Evolutionary conservation across 208 protist genomes (phyloP).

Genomic region (Naegleria lovaniensis): DNA sequence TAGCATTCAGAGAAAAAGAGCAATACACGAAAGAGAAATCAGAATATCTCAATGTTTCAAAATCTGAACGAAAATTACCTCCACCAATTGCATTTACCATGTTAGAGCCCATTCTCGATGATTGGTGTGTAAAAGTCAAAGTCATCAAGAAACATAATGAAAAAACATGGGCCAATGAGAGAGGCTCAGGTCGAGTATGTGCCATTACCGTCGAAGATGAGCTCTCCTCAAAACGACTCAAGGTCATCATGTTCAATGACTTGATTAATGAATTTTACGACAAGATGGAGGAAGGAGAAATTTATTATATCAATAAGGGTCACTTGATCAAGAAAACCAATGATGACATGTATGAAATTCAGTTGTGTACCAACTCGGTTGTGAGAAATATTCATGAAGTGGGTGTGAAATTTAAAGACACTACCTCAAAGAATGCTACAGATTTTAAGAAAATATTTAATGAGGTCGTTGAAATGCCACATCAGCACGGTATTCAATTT

Average conservation of each 20-base stretch:
- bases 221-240: not conserved
- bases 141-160: not conserved
- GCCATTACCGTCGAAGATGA: not conserved
- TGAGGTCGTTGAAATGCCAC: not conserved
- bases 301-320: not conserved
- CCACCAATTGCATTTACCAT: not conserved
- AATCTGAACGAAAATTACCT: not conserved
- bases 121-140: constrained; percentile 5
- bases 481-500: not conserved
- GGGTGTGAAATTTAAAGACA: not conserved
- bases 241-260: constrained; percentile 22
- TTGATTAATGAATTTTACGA: constrained; percentile 24
- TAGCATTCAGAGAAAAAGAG: not conserved
- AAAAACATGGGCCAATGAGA: not conserved
- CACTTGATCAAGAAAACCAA: not conserved
- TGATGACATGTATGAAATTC: not conserved
- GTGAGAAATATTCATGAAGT: not conserved
- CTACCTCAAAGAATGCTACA: not conserved
- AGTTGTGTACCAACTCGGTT: not conserved
- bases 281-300: not conserved
- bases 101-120: not conserved
- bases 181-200: not conserved
- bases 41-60: not conserved
- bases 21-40: not conserved
- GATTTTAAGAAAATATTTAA: not conserved